Conservation (phyloP, 805 yeast species). For the Sugiyamaella smithiae region DNA sequence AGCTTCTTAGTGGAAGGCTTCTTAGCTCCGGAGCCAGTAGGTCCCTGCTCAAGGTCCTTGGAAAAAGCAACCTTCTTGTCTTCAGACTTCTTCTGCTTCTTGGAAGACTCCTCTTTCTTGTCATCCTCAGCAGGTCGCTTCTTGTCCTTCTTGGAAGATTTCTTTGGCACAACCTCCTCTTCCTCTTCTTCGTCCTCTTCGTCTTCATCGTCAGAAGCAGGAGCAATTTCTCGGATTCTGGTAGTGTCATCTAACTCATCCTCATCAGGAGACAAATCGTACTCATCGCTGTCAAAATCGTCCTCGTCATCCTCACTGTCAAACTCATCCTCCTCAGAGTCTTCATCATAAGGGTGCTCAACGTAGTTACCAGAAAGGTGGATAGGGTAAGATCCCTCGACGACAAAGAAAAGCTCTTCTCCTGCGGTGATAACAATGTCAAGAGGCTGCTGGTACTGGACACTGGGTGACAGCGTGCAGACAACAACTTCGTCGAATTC, state of each 20-base stretch:
- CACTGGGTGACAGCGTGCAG: slow-evolving; percentile 85
- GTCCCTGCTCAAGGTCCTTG: slow-evolving; percentile 91
- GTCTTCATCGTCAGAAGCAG: slow-evolving; percentile 63
- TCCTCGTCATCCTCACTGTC: slow-evolving; percentile 36
- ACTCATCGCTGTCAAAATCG: slow-evolving; percentile 32
- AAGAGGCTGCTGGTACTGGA: slow-evolving; percentile 78
- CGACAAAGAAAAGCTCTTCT: slow-evolving; percentile 92
- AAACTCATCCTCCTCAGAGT: slow-evolving; percentile 48
- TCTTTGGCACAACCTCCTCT: slow-evolving; percentile 57
- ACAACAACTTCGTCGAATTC: slow-evolving; percentile 81
- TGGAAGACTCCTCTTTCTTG: slow-evolving; percentile 30
- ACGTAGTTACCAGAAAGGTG: slow-evolving; percentile 94
- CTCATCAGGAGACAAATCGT: slow-evolving; percentile 36
- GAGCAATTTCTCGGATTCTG: slow-evolving; percentile 46
- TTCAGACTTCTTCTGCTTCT: slow-evolving; percentile 35
- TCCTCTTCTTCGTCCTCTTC: slow-evolving; percentile 39
- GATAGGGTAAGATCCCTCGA: slow-evolving; percentile 91
- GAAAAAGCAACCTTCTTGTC: slow-evolving; percentile 85
- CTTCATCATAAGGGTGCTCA: slow-evolving; percentile 89
- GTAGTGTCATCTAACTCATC: slow-evolving; percentile 26
- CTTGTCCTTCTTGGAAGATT: slow-evolving; percentile 44
- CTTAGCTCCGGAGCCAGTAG: slow-evolving; percentile 47
- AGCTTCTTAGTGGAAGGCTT: slow-evolving; percentile 62
- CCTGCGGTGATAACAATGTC: slow-evolving; percentile 89
- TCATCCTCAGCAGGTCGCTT: slow-evolving; percentile 38